A percentile compares a stretch with the other conserved stretches of the same genome.
These are phyloP conservation scores for Helminthosporium solani DNA, from an alignment of 2,329 filamentous ascomycete genomes.

Conservation along the genomic window DNA sequence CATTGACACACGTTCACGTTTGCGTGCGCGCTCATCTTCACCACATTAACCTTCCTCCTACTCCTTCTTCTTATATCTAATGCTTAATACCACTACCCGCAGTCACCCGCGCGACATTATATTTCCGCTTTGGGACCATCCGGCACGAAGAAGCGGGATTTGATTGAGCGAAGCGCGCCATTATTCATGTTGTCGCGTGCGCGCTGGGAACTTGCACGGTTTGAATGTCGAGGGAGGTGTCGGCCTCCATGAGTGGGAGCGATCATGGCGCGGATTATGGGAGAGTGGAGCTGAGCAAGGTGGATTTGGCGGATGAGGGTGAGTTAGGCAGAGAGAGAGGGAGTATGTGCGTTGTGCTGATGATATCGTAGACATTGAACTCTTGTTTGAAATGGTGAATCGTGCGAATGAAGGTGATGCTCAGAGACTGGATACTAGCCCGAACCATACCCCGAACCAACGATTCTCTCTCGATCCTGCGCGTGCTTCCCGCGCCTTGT, in stretches of 20 bases:
- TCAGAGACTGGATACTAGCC: conserved; percentile 48
- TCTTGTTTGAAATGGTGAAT: conserved; percentile 74
- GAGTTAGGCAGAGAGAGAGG: neutral
- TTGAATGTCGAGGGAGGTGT: conserved; percentile 16
- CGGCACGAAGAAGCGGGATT: conserved; percentile 4
- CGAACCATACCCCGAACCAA: too few relatives aligned
- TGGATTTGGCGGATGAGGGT: conserved; percentile 40
- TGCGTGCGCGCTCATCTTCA: neutral
- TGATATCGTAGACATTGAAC: conserved; percentile 64
- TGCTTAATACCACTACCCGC: conserved; percentile 18
- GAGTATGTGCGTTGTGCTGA: conserved; percentile 16
- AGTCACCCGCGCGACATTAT: neutral
- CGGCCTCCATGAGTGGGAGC: conserved; percentile 41
- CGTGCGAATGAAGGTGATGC: conserved; percentile 67
- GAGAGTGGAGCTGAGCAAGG: conserved; percentile 43
- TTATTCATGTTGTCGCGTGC: conserved; percentile 44
- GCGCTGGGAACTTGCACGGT: conserved; percentile 39
- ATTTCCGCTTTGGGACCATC: neutral
- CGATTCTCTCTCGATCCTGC: too few relatives aligned
- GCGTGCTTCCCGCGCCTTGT: conserved; percentile 62
- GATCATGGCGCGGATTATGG: conserved; percentile 26
- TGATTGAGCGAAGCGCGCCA: conserved; percentile 12
- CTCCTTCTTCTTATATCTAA: conserved; percentile 22
- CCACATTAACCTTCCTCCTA: conserved; percentile 5
- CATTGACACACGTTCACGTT: neutral